phyloP scores from a whole-genome alignment of 1,284 basidiomycete genomes.

The Rhodotorula sp. region DNA sequence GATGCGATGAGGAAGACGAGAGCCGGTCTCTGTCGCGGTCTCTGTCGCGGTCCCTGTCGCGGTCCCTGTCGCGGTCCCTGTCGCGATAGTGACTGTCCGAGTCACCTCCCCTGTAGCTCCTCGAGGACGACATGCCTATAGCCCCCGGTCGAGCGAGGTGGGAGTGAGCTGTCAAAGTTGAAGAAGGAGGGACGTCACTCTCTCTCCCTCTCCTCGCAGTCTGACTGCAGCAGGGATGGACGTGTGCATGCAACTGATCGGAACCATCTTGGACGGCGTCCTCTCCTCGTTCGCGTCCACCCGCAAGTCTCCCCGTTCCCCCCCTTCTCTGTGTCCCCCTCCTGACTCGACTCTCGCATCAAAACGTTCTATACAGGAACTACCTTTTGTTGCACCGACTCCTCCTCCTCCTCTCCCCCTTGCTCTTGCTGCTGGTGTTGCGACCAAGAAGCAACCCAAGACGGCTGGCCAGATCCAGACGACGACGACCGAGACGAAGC shows the following conservation, averaged over 20 bases:
- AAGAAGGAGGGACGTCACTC: neutral
- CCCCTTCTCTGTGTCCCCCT: neutral
- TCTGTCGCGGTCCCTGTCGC: conserved; percentile 12
- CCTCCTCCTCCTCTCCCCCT: neutral
- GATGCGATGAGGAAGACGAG: too few relatives aligned
- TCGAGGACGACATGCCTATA: neutral
- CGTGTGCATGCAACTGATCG: neutral
- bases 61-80: conserved; percentile 3
- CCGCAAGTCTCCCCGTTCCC: neutral
- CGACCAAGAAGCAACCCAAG: neutral
- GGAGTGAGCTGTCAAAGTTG: too few relatives aligned
- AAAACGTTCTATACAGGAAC: neutral
- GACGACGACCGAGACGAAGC: too few relatives aligned
- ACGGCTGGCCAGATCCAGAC: neutral
- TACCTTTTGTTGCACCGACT: neutral
- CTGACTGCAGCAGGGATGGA: neutral
- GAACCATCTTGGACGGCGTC: conserved; percentile 8
- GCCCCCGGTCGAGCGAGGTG: too few relatives aligned
- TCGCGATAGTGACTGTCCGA: conserved; percentile 7
- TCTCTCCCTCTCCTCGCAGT: too few relatives aligned
- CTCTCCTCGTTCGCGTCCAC: conserved; percentile 3
- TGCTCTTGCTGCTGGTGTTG: conserved; percentile 13
- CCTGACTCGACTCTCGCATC: too few relatives aligned
- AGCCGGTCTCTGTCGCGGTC: conserved; percentile 23
- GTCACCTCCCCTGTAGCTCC: conserved; percentile 7